Evolutionary conservation across 2,329 filamentous ascomycete genomes (phyloP).

Genomic region (Alternaria rosae): DNA sequence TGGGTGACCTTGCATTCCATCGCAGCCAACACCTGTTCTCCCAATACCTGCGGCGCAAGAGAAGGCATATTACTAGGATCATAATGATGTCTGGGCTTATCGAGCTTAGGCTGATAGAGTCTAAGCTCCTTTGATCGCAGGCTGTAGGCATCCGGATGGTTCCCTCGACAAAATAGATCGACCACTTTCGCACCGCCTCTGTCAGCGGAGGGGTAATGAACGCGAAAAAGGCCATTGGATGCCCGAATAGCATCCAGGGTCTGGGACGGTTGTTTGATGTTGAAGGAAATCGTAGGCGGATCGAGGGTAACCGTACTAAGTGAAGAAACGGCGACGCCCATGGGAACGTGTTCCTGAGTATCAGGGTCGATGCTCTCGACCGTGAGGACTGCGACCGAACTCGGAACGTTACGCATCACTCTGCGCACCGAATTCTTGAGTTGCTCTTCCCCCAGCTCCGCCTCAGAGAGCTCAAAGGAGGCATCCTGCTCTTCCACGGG

Average conservation of each 20-base stretch:
- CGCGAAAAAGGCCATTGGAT: constrained; percentile 53
- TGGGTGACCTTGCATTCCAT: constrained; percentile 47
- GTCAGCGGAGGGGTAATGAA: constrained; percentile 57
- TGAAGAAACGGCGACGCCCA: constrained; percentile 66
- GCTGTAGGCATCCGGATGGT: constrained; percentile 31
- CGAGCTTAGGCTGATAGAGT: constrained; percentile 14
- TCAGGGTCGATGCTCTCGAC: constrained; percentile 28
- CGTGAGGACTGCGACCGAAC: constrained; percentile 66
- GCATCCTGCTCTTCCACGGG: constrained; percentile 1
- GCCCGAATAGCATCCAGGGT: constrained; percentile 63
- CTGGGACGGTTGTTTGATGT: constrained; percentile 63
- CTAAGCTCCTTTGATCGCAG: constrained; percentile 18
- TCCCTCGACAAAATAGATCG: constrained; percentile 40
- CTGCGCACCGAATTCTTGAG: constrained; percentile 27
- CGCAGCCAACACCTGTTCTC: constrained; percentile 30
- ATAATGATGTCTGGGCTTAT: constrained; percentile 11
- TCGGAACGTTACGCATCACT: constrained; percentile 64
- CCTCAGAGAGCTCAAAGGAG: background rate
- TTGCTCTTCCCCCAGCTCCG: constrained; percentile 6
- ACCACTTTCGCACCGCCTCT: constrained; percentile 38
- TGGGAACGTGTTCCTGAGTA: constrained; percentile 23
- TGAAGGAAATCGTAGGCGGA: constrained; percentile 69
- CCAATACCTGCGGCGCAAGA: constrained; percentile 25
- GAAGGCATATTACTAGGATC: constrained; percentile 6
- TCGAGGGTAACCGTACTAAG: constrained; percentile 66